Base-by-base conservation (phyloP, 1,284 basidiomycete genomes). In the Trichosporon sp. region DNA sequence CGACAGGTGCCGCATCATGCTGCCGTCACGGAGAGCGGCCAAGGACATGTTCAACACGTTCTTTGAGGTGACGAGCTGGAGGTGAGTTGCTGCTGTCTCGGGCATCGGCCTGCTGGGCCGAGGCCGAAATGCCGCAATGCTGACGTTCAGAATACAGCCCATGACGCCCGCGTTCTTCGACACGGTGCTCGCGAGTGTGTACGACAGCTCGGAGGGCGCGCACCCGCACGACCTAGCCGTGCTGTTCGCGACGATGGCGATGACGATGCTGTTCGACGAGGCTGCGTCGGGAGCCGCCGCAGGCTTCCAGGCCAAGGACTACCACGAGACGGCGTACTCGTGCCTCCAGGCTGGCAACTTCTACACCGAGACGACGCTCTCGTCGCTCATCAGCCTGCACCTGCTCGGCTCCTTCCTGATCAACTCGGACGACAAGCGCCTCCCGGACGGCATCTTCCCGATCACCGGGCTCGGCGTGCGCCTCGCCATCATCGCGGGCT, bases 271-370 rank as follows among this genome's bases (percentile, higher is more conserved):
- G 27, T 70, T 70, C 32, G 68, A 70, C 27, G 18, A 65, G 6
- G 29, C 18, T 3, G 68, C 68, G 23, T 23, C 60, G 2, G 65
- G 63, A 1, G 62, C 62, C 2, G 68, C 65, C 1, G 38, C 51
- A 2, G 65, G 65, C 15, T 70, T 70, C 68, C 65, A 70, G 38
- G 65, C 65, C 2, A 64, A 65, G 23, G 69, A 70, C 60, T 71
- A 69, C 44, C 72, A 70, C 62, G 62, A 70, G 44, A 67, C 72
- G 11, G 72, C 72, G 15, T 73, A 70, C 47, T 18, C 51, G 7
- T 73, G 72, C 51, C 72, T 73, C 6, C 69, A 70, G 34, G 72
- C 72, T 1, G 72, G 69, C 65, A 68, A 66, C 68, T 70, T 73
- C 29, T 73, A 68, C 63, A 73, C 72, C 65, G 68, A 70, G 56